Base-by-base conservation (phyloP, 2,329 filamentous ascomycete genomes). In the Talaromyces piceae region DNA sequence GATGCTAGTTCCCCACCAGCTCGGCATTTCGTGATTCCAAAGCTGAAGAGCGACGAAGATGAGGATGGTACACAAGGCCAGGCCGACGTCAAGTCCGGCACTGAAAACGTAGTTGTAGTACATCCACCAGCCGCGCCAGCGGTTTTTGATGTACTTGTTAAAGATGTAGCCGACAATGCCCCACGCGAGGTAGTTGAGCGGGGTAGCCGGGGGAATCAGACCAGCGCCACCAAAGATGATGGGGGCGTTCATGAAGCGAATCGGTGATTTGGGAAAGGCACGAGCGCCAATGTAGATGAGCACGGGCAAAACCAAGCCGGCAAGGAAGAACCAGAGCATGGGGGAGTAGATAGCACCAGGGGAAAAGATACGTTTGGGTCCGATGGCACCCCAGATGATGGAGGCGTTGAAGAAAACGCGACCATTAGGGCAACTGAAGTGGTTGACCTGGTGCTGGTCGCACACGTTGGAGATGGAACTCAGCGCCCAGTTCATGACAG, bases 71-170 rank as follows among this genome's bases (percentile, higher is more conserved):
- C 77, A 79, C 18, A 88, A 65, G 11, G 83, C 80, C 4, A 87
- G 74, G 4, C 85, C 85, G 45, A 79, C 79, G 64, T 88, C 86
- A 31, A 89, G 71, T 1, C 82, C 86, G 0, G 85, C 85, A 18
- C 84, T 87, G 0, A 83, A 81, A 61, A 88, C 77, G 64, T 88
- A 89, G 71, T 89, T 88, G 71, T 87, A 89, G 65, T 84, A 81
- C 66, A 85, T 73, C 86, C 86, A 89, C 86, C 85, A 88, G 28
- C 82, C 84, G 3, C 76, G 79, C 68, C 78, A 84, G 55, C 79
- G 76, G 52, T 82, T 76, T 63, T 80, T 79, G 63, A 88, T 78
- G 58, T 75, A 81, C 59, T 78, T 84, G 67, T 88, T 87, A 72
- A 88, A 88, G 30, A 83, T 57, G 45, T 79, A 76, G 7, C 86